Evolutionary conservation across 2,329 filamentous ascomycete species (phyloP), one percentile per base, ranked within the genome.

Genomic region (Penicillium freii): DNA sequence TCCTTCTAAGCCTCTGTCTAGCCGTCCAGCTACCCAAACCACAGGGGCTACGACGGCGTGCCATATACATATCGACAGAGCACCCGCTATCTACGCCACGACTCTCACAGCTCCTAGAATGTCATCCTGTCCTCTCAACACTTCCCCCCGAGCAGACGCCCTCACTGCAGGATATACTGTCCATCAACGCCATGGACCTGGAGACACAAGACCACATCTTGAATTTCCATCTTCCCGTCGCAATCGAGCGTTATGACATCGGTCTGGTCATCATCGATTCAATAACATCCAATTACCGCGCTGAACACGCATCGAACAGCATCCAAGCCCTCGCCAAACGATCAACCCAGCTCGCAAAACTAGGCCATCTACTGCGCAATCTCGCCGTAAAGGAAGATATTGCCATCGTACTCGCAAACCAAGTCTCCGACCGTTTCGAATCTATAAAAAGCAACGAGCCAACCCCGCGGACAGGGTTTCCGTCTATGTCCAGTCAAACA

Each of bases 191-290:
- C 10, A 90, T 91, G 33, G 92, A 97, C 71, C 86, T 97, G 55
- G 94, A 97, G 75, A 88, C 90, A 0, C 94, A 99, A 75, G 93
- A 97, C 58, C 93, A 97, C 75, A 96, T 99, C 69, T 80, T 97
- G 27, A 87, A 87, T 62, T 97, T 91, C 75, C 94, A 99, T 73
- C 87, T 97, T 6, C 94, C 94, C 1, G 88, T 96, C 19, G 87
- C 92, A 29, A 85, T 96, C 21, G 79, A 84, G 62, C 85, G 90
- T 46, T 86, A 91, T 73, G 82, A 87, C 60, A 81, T 96, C 51
- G 91, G 93, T 2, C 82, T 99, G 1, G 77, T 99, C 1, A 83
- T 97, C 15, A 78, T 99, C 33, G 94, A 99, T 77, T 96, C 90
- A 5, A 88, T 99, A 29, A 92, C 94, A 0, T 92, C 94, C 58